These are phyloP conservation scores for Bidens hawaiensis DNA, from an alignment of 140 eudicot species.

Conservation along the genomic window DNA sequence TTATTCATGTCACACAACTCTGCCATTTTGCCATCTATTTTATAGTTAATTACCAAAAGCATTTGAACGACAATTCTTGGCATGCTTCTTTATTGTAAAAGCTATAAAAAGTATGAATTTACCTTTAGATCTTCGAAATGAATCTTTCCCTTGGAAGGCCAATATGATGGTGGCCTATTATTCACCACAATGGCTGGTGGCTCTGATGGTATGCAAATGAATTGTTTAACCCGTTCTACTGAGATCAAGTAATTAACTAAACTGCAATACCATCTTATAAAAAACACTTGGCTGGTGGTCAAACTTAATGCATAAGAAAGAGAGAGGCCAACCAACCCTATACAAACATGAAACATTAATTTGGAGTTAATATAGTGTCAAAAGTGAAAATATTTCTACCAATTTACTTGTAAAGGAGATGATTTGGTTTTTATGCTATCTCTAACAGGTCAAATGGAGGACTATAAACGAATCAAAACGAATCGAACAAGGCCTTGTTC, in stretches of 20 bases:
- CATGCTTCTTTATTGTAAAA: not conserved
- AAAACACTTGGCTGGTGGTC: conserved; percentile 55
- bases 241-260: conserved; percentile 58
- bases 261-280: conserved; percentile 65
- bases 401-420: not conserved
- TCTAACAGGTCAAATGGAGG: no score
- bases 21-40: not conserved
- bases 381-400: not conserved
- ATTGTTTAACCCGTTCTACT: conserved; percentile 70
- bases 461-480: no score
- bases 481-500: no score
- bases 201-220: conserved; percentile 64
- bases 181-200: conserved; percentile 61
- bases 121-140: conserved; percentile 64
- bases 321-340: conserved; percentile 84
- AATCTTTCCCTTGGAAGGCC: conserved; percentile 78
- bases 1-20: not conserved
- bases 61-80: not conserved
- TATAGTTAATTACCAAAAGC: not conserved
- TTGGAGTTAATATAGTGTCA: not conserved
- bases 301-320: conserved; percentile 75
- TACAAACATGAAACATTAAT: not conserved
- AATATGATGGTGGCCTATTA: conserved; percentile 59
- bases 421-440: no score
- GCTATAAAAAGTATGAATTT: not conserved